Base-by-base conservation (phyloP, 2,329 filamentous ascomycete genomes). In the Xylariaceae sp. region DNA sequence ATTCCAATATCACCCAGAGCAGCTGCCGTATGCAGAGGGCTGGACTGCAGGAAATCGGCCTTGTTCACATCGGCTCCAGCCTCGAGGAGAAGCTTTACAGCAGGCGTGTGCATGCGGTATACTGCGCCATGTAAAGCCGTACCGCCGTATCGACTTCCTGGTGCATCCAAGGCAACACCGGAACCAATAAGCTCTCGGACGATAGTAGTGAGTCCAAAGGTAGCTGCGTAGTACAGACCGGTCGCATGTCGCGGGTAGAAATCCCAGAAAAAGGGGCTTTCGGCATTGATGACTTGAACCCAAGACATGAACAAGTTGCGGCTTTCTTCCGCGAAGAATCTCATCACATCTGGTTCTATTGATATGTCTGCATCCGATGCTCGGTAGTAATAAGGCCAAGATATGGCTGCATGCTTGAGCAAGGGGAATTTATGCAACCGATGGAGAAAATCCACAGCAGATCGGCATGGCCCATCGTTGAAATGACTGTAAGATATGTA, bases 351-450 rank as follows among this genome's bases (percentile, higher is more conserved):
- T 4, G 11, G 26, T 3, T 37, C 26, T 20, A 58, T 18, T 15
- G 39, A 18, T 8, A 37, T 15, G 42, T 21, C 30, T 26, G 47
- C 41, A 15, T 8, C 30, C 13, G 33, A 23, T 35, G 24, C 23
- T 48, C 42, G 20, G 16, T 48, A 48, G 26, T 58, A 55, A n/a
- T 58, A 55, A 4, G 55, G 36, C 55, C 55, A 53, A n/a, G 35
- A 33, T 9, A 32, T 39, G 11, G 49, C 39, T 7, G 50, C 54
- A 24, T 57, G 54, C 10, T 18, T 44, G 2, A 57, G 24, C 1
- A 57, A 37, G 9, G 49, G 43, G 20, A 21, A 35, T 18, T n/a
- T 45, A 24, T 36, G 20, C 11, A 41, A n/a, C 20, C 49, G 43
- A n/a, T 46, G 15, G 2, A 50, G 11, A 7, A 36, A 57, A 4